Percentiles rank a stretch among this genome's conserved stretches.
Evolutionary conservation across 2,329 filamentous ascomycete species (phyloP).

Genomic region (Aspergillus texensis): DNA sequence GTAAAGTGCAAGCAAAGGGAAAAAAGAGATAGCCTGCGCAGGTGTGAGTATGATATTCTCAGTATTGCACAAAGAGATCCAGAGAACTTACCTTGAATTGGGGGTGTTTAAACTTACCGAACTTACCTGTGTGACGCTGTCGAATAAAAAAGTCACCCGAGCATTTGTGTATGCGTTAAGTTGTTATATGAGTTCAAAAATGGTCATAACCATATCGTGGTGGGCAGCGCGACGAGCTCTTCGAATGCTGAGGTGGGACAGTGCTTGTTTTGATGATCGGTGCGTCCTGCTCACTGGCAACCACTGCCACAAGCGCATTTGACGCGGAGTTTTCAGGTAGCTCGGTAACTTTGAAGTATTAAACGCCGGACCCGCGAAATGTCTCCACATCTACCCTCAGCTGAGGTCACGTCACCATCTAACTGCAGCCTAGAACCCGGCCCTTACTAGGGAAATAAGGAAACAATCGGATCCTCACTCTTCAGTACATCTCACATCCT

Average conservation of each 20-base stretch:
- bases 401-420: conserved; percentile 20
- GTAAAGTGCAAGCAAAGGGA: not conserved
- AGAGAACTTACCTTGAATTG: conserved; percentile 24
- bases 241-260: not conserved
- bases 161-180: conserved; percentile 11
- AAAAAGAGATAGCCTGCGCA: not conserved
- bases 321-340: conserved; percentile 24
- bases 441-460: not conserved
- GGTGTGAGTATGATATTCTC: conserved; percentile 4
- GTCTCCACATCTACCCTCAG: conserved; percentile 20
- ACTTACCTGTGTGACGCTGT: conserved; percentile 15
- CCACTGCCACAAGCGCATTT: conserved; percentile 22
- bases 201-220: conserved; percentile 10
- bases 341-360: conserved; percentile 7
- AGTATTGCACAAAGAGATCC: conserved; percentile 1
- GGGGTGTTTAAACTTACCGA: conserved; percentile 14
- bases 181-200: conserved; percentile 4
- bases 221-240: not conserved
- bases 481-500: not conserved
- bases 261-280: conserved; percentile 25
- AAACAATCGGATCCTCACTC: not conserved
- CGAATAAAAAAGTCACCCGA: conserved; percentile 1
- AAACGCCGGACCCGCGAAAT: conserved; percentile 4
- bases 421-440: not conserved
- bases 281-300: conserved; percentile 16